Conservation (phyloP, 2,329 filamentous ascomycete genomes). For the Torrubiella hemipterigena region DNA sequence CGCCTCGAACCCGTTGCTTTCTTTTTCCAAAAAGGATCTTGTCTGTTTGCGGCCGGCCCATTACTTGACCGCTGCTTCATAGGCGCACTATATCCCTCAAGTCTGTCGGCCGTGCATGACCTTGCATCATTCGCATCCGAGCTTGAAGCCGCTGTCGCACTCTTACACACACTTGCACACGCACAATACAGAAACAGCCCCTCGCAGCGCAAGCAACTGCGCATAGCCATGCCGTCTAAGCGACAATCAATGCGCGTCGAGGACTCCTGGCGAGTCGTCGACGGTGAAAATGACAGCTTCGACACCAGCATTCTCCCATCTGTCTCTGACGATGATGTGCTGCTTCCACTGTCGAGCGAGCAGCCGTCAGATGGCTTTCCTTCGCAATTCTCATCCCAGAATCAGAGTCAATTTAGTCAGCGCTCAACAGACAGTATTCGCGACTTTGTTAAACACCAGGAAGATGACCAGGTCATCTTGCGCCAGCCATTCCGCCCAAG, state of each 20-base stretch:
- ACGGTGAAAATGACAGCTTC: conserved; percentile 49
- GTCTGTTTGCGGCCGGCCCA: too few relatives aligned
- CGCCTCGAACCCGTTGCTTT: too few relatives aligned
- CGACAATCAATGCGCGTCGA: conserved; percentile 33
- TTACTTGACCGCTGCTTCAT: too few relatives aligned
- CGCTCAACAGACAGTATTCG: conserved; percentile 44
- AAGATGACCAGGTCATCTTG: conserved; percentile 43
- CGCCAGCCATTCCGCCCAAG: conserved; percentile 44
- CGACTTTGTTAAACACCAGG: conserved; percentile 38
- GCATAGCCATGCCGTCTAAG: too few relatives aligned
- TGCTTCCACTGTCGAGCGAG: conserved; percentile 25
- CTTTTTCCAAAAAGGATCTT: too few relatives aligned
- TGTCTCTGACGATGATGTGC: conserved; percentile 22
- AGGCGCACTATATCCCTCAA: too few relatives aligned
- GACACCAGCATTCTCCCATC: conserved; percentile 41
- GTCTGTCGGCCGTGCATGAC: too few relatives aligned
- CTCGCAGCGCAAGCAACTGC: too few relatives aligned
- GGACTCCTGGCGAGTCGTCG: conserved; percentile 49
- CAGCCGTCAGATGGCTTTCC: conserved; percentile 22
- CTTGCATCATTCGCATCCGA: too few relatives aligned
- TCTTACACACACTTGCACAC: too few relatives aligned
- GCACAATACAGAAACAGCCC: too few relatives aligned
- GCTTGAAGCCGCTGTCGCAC: too few relatives aligned
- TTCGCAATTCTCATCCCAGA: conserved; percentile 32
- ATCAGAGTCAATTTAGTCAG: conserved; percentile 23